Evolutionary conservation across 1,139 yeast species (phyloP), one percentile per base, ranked within the genome.

Genomic region (Suhomyces maxii): DNA sequence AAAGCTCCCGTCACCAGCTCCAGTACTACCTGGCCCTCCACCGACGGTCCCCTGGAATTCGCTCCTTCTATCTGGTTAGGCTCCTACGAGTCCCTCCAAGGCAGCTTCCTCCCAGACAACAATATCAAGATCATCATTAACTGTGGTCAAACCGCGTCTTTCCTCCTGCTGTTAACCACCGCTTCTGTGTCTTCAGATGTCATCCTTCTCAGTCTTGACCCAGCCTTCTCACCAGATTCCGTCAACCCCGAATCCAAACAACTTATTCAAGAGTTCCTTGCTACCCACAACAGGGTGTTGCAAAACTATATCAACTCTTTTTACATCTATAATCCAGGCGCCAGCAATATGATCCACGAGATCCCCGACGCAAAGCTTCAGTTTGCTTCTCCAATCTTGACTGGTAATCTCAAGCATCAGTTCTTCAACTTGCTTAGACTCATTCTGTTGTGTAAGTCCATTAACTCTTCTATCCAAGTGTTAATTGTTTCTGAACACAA

Each of bases 61-160:
- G 62, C 70, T 12, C 71, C 71, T 7, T 52, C 61, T n/a, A 56
- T 67, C 6, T 68, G 71, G 69, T 45, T 65, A 33, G 72, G 71
- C 7, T 54, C 64, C 18, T 63, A 63, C 48, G 34, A 45, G 34
- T 46, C 60, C 11, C 51, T 67, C 30, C 47, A 53, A 8, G 47
- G 50, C 39, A 47, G 46, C 23, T 56, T 62, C 49, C 47, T 70
- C 26, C 49, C 52, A n/a, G 51, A 57, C 26, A 54, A 62, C 44
- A 66, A 69, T 45, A 64, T 71, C 45, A 73, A 73, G 54, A 68
- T 75, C 25, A 61, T 75, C 36, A 66, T 75, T 47, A 75, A 73
- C 55, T 74, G 79, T 50, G 67, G 71, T 2, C 60, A 69, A 26
- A 73, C 79, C 1, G 52, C 58, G 45, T 56, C 54, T 30, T 74